phyloP scores from a whole-genome alignment of 257 asterid genomes.

The Solanum clarkiae region DNA sequence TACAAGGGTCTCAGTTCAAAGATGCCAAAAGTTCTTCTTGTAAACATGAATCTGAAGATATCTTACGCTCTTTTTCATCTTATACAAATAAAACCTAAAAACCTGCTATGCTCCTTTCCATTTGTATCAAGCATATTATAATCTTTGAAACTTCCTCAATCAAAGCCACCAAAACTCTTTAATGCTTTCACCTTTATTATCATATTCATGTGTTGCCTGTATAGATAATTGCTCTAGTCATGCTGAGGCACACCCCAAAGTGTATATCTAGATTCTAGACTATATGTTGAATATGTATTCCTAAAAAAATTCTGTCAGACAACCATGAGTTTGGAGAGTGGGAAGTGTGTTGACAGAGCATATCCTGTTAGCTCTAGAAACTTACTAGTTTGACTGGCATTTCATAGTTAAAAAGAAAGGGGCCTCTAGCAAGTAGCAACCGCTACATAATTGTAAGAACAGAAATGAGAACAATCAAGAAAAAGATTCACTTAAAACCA shows the following conservation, averaged over 20 bases:
- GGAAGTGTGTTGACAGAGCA: neutral
- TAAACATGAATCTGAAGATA: neutral
- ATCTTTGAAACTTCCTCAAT: neutral
- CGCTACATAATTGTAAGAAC: neutral
- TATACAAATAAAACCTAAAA: neutral
- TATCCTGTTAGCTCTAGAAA: neutral
- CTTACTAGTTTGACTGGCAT: neutral
- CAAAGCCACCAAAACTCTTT: neutral
- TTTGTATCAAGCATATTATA: neutral
- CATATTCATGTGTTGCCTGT: neutral
- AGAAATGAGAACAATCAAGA: neutral
- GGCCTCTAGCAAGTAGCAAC: neutral
- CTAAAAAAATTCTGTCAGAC: neutral
- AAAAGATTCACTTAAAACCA: neutral
- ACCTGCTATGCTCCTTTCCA: neutral
- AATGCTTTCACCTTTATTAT: neutral
- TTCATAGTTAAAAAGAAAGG: neutral
- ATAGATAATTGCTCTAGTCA: neutral
- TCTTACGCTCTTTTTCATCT: neutral
- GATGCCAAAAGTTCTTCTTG: neutral
- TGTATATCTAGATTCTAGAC: neutral
- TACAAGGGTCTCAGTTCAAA: neutral
- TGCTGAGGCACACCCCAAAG: neutral
- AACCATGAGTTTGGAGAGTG: neutral
- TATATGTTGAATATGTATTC: neutral